phyloP scores from a whole-genome alignment of 139 green algal species.

The Picocystis salinarum region DNA sequence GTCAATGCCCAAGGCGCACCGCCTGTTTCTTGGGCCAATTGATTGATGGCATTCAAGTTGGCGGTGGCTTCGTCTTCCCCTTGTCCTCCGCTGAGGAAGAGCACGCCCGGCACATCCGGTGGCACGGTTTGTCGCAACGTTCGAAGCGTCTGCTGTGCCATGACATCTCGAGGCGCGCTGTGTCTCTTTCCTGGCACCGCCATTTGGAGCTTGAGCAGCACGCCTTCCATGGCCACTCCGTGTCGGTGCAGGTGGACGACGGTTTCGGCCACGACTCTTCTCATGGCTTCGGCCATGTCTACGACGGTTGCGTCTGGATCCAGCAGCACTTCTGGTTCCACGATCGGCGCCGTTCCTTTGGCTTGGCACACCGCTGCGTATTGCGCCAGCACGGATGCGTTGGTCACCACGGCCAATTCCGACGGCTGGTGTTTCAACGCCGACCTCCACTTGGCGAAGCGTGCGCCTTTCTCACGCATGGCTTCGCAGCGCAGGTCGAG shows the following conservation, averaged over 20 bases:
- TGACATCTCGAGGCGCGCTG: conserved; percentile 20
- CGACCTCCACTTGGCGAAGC: too few relatives aligned
- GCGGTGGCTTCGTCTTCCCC: conserved; percentile 55
- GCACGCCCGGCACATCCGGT: conserved; percentile 67
- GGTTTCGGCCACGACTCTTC: too few relatives aligned
- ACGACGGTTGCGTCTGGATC: too few relatives aligned
- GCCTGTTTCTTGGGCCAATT: conserved; percentile 5
- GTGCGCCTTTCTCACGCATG: too few relatives aligned
- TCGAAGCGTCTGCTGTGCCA: conserved; percentile 55
- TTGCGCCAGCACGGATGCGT: too few relatives aligned
- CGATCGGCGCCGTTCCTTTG: too few relatives aligned
- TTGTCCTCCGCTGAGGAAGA: conserved; percentile 88
- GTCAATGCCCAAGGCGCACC: conserved; percentile 64
- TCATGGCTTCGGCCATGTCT: too few relatives aligned
- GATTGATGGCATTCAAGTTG: conserved; percentile 69
- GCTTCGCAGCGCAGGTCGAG: too few relatives aligned
- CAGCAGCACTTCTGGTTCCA: too few relatives aligned
- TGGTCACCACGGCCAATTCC: too few relatives aligned
- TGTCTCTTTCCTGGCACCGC: conserved; percentile 34
- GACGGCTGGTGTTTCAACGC: too few relatives aligned
- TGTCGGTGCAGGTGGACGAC: conserved; percentile 40
- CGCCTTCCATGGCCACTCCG: conserved; percentile 49
- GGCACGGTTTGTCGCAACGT: conserved; percentile 62
- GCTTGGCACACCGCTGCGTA: too few relatives aligned
- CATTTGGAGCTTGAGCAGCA: conserved; percentile 87